Conservation (phyloP, 2,329 filamentous ascomycete species). For the Aschersonia sp. region DNA sequence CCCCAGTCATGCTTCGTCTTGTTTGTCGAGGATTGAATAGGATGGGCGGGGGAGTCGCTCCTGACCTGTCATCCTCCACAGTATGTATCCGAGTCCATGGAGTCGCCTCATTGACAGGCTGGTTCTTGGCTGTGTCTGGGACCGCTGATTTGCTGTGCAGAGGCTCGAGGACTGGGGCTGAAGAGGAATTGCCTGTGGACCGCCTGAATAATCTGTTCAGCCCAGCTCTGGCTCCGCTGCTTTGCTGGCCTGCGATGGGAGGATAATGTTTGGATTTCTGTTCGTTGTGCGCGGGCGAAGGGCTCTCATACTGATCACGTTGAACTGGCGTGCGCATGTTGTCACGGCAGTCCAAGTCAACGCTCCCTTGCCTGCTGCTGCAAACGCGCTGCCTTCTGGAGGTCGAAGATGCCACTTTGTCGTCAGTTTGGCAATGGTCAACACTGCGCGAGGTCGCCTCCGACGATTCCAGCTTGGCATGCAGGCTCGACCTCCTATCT, state of each 20-base stretch:
- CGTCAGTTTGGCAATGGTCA: slow-evolving; percentile 4
- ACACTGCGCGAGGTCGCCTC: slow-evolving; percentile 7
- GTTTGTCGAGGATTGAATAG: slow-evolving; percentile 26
- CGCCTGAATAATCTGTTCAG: slow-evolving; percentile 37
- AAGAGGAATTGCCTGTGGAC: slow-evolving; percentile 23
- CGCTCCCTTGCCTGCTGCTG: slow-evolving; percentile 14
- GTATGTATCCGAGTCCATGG: slow-evolving; percentile 21
- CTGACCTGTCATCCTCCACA: slow-evolving; percentile 26
- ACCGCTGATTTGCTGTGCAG: background rate
- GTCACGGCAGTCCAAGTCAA: slow-evolving; percentile 13
- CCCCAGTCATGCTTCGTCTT: slow-evolving; percentile 13
- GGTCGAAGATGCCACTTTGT: background rate
- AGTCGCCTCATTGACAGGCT: slow-evolving; percentile 20
- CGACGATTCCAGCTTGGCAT: slow-evolving; percentile 27
- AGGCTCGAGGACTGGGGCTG: background rate
- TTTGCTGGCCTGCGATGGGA: slow-evolving; percentile 30
- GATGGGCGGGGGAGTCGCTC: slow-evolving; percentile 43
- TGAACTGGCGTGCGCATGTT: slow-evolving; percentile 12
- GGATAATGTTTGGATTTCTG: slow-evolving; percentile 31
- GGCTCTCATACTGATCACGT: slow-evolving; percentile 7
- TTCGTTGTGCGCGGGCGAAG: slow-evolving; percentile 10
- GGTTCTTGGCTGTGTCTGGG: slow-evolving; percentile 8
- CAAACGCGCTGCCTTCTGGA: slow-evolving; percentile 9
- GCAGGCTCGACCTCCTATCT: slow-evolving; percentile 37
- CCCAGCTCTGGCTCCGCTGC: slow-evolving; percentile 24